Evolutionary conservation across 2,329 filamentous ascomycete genomes (phyloP).

Genomic region (Ascocoryne sarcoides): DNA sequence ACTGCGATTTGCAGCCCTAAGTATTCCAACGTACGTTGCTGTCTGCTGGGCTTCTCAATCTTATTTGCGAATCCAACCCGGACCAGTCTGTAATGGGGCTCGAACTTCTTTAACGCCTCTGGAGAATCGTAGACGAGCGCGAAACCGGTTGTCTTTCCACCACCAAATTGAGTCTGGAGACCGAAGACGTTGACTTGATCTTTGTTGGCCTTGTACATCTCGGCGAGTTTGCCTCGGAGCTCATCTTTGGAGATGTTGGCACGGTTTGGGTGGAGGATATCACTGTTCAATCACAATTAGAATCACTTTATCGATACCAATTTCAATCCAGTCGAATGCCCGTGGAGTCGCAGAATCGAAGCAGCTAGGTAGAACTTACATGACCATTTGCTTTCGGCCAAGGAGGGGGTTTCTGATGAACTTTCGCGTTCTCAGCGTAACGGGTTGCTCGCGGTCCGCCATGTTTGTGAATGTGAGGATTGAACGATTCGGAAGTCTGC

Average conservation of each 20-base stretch:
- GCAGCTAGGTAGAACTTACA: conserved; percentile 57
- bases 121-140: conserved; percentile 96
- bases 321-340: conserved; percentile 5
- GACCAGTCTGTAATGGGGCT: conserved; percentile 95
- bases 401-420: conserved; percentile 99
- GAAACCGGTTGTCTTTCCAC: conserved; percentile 99
- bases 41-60: conserved; percentile 95
- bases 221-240: conserved; percentile 87
- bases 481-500: conserved; percentile 24
- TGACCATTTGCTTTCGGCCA: conserved; percentile 98
- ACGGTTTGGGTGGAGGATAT: conserved; percentile 98
- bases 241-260: conserved; percentile 99
- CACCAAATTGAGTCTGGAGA: conserved; percentile 97
- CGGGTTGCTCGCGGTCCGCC: conserved; percentile 72
- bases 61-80: conserved; percentile 87
- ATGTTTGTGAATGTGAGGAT: conserved; percentile 55
- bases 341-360: conserved; percentile 5
- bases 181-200: conserved; percentile 97
- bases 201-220: conserved; percentile 97
- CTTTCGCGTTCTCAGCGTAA: conserved; percentile 95
- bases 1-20: not conserved
- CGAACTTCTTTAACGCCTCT: conserved; percentile 99
- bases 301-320: conserved; percentile 3
- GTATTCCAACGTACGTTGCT: conserved; percentile 76
- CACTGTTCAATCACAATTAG: conserved; percentile 47